A percentile compares a stretch with the other conserved stretches of the same genome.
phyloP scores from a whole-genome alignment of 1,284 basidiomycete species.

The Irpex lacteus region DNA sequence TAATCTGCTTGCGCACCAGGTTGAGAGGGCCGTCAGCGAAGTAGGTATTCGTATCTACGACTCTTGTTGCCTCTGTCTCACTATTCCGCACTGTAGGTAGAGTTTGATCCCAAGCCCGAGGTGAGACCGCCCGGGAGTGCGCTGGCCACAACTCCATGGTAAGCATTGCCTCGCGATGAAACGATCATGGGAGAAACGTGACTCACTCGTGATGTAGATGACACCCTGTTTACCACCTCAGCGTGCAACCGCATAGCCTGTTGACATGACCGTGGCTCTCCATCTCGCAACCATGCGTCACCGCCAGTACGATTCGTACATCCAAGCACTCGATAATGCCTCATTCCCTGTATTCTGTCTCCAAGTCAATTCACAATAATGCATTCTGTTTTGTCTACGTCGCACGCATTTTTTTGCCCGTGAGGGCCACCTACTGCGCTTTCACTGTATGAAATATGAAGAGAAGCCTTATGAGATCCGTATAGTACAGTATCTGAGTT shows the following conservation, averaged over 20 bases:
- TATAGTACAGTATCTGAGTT: background rate
- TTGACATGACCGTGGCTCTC: background rate
- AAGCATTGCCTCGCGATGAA: background rate
- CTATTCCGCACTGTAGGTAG: background rate
- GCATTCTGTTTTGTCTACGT: background rate
- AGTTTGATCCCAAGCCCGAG: slow-evolving; percentile 1
- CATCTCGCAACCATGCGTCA: background rate
- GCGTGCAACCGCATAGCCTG: background rate
- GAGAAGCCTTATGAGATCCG: background rate
- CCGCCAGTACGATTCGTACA: background rate
- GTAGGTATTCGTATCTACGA: background rate
- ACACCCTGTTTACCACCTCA: background rate
- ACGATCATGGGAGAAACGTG: background rate
- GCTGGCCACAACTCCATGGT: background rate
- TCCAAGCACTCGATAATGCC: background rate
- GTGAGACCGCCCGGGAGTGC: background rate
- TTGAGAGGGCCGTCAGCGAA: slow-evolving; percentile 3
- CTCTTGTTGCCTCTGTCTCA: background rate
- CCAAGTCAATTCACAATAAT: background rate
- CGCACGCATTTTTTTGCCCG: too few species aligned
- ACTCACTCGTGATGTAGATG: background rate
- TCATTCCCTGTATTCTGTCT: background rate
- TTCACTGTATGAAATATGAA: too few species aligned
- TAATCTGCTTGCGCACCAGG: background rate
- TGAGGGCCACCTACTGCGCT: too few species aligned